Conservation (phyloP, 768 basidiomycete species). For the Chiua virens region DNA sequence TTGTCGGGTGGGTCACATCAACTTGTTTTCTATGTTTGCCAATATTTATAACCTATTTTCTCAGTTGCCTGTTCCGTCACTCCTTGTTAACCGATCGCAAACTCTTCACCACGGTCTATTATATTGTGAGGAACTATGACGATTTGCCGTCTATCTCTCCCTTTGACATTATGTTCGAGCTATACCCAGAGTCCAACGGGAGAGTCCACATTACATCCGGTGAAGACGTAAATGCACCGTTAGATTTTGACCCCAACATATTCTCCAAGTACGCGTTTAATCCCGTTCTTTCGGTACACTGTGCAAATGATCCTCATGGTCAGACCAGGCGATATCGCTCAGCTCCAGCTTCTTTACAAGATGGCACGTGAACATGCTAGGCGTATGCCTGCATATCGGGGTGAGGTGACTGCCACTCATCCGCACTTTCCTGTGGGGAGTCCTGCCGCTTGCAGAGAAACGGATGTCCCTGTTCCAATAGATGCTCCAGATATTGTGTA, state of each 20-base stretch:
- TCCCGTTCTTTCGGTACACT: no score
- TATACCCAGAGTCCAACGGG: no score
- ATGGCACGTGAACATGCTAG: constrained; percentile 52
- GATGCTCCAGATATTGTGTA: constrained; percentile 34
- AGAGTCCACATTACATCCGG: no score
- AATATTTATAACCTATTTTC: constrained; percentile 12
- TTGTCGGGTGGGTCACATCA: neutral
- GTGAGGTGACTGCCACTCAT: constrained; percentile 15
- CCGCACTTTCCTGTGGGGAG: constrained; percentile 33
- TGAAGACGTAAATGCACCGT: no score
- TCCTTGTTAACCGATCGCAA: no score
- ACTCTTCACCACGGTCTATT: no score
- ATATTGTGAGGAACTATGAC: no score
- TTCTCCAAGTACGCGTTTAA: no score
- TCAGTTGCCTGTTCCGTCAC: neutral
- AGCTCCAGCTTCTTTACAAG: constrained; percentile 56
- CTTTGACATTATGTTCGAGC: no score
- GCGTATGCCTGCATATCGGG: constrained; percentile 43
- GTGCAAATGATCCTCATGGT: no score
- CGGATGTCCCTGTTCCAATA: constrained; percentile 19
- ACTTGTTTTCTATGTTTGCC: neutral
- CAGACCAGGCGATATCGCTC: constrained; percentile 39
- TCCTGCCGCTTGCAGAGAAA: constrained; percentile 23
- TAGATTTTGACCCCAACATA: no score
- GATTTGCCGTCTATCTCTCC: no score